Conservation (phyloP, 2,329 filamentous ascomycete genomes). For the Geosmithia flava region DNA sequence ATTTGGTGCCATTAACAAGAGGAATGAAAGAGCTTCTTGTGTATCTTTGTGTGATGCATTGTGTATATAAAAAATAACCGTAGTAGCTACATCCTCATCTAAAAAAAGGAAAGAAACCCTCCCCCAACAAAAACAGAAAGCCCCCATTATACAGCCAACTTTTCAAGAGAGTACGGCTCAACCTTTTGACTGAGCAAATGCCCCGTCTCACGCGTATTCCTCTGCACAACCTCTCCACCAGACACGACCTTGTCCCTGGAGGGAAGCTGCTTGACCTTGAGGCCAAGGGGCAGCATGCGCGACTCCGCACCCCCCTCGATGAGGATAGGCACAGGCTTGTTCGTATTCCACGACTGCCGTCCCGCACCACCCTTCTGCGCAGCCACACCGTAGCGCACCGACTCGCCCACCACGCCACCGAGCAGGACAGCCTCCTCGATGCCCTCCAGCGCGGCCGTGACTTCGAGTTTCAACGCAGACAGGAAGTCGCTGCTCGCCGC, state of each 20-base stretch:
- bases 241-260: constrained; percentile 47
- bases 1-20: too few relatives aligned
- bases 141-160: constrained; percentile 47
- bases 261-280: constrained; percentile 45
- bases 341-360: constrained; percentile 15
- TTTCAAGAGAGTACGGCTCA: constrained; percentile 73
- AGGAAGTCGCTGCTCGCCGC: constrained; percentile 45
- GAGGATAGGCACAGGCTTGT: constrained; percentile 29
- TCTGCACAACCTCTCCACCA: constrained; percentile 57
- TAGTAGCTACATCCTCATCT: not conserved
- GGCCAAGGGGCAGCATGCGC: constrained; percentile 56
- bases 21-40: too few relatives aligned
- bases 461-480: constrained; percentile 52
- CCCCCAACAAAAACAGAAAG: too few relatives aligned
- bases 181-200: constrained; percentile 69
- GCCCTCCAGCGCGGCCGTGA: constrained; percentile 59
- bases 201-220: constrained; percentile 62
- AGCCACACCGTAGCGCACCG: constrained; percentile 45
- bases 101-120: not conserved
- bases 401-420: constrained; percentile 51
- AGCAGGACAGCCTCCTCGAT: constrained; percentile 57
- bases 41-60: not conserved
- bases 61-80: not conserved
- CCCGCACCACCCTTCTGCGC: constrained; percentile 18
- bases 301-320: constrained; percentile 28